Percentiles rank a stretch among this genome's conserved stretches.
Conservation (phyloP, 2,329 filamentous ascomycete genomes). For the Aspergillus tubingensis region DNA sequence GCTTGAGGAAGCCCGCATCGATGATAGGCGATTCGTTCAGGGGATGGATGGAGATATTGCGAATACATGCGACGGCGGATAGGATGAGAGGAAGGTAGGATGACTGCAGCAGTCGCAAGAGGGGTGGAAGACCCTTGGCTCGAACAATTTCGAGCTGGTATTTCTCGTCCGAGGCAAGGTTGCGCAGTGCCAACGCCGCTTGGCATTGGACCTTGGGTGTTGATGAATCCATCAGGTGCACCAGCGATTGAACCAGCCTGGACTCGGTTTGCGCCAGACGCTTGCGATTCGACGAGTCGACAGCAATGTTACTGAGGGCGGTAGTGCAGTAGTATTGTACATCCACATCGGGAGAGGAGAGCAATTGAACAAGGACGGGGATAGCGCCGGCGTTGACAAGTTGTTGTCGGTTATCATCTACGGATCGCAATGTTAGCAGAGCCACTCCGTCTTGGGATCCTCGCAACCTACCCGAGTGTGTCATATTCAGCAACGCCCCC, state of each 20-base stretch:
- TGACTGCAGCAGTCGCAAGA: slow-evolving; percentile 87
- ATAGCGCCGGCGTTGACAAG: slow-evolving; percentile 98
- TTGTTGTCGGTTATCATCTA: slow-evolving; percentile 96
- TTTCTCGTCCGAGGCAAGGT: slow-evolving; percentile 95
- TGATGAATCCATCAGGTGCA: slow-evolving; percentile 95
- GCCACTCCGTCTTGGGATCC: background rate
- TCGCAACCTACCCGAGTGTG: slow-evolving; percentile 76
- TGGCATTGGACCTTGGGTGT: slow-evolving; percentile 98
- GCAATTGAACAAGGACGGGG: slow-evolving; percentile 90
- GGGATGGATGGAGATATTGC: slow-evolving; percentile 98
- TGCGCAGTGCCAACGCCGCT: slow-evolving; percentile 88
- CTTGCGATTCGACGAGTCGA: slow-evolving; percentile 86
- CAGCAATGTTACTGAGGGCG: slow-evolving; percentile 96
- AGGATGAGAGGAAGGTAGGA: slow-evolving; percentile 94
- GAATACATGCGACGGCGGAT: slow-evolving; percentile 95
- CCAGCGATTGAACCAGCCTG: slow-evolving; percentile 87
- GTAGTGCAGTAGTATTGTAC: slow-evolving; percentile 99
- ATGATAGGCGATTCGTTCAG: slow-evolving; percentile 98
- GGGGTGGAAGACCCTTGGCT: slow-evolving; percentile 77
- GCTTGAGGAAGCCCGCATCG: slow-evolving; percentile 92
- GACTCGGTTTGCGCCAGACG: slow-evolving; percentile 88
- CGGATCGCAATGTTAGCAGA: slow-evolving; percentile 23
- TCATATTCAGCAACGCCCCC: slow-evolving; percentile 96
- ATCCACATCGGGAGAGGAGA: slow-evolving; percentile 90
- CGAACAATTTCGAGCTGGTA: slow-evolving; percentile 98